Evolutionary conservation across 2,329 filamentous ascomycete species (phyloP), one percentile per base, ranked within the genome.

Genomic region (Sporothrix brasiliensis): DNA sequence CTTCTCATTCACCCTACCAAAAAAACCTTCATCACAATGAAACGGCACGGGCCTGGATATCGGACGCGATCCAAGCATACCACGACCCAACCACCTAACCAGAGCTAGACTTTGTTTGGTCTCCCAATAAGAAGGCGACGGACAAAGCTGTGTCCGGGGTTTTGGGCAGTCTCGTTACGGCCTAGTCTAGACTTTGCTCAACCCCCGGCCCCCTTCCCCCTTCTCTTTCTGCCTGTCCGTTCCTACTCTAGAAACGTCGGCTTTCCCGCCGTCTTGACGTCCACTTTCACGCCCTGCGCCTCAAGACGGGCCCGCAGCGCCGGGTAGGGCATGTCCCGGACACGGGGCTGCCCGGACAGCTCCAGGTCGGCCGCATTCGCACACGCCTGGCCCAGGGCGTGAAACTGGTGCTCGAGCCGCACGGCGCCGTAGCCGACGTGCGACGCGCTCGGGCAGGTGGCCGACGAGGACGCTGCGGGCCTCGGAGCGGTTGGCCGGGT

Each of bases 341-440:
- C 67, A 3, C 16, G 27, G 14, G 34, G 16, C 19, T 11, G 9
- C 14, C 24, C 9, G 0, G 14, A 2, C 24, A 68, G 44, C 2
- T 54, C 53, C 2, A 69, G 19, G n/a, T 69, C 67, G 3, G 44
- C 44, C 1, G 67, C 67, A 13, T 69, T 69, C 9, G 67, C 67
- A 34, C 67, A 69, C 19, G 54, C 67, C 54, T 69, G 67, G 41
- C 67, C 67, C 14, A 69, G 30, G 41, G 67, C 67, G n/a, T 69
- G 61, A 13, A 69, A 69, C 19, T 61, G 67, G 27, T 69, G 67
- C 44, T 69, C 67, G 4, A 69, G 54, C 3, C 67, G 53, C 27
- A 69, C 67, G 54, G 67, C 67, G 24, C 67, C 67, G 41, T 69
- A 69, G 41, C 67, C 67, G 53, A 69, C 54, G 27, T 69, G 54